Evolutionary conservation across 805 yeast species (phyloP).

Genomic region (Nakazawaea molendinolei): DNA sequence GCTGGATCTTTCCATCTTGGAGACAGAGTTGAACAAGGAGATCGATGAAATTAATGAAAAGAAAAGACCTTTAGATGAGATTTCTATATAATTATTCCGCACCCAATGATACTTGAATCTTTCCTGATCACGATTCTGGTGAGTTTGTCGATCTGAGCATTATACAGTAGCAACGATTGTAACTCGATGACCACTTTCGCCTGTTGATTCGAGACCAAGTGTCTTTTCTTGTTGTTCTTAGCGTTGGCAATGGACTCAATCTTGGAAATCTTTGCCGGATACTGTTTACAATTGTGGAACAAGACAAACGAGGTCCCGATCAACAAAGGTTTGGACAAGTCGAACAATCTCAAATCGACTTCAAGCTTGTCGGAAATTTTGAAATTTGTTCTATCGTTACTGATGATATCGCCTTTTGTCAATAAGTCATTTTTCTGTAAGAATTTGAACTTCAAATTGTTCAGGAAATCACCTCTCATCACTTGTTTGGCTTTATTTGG

Average conservation of each 20-base stretch:
- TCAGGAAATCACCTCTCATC: conserved; percentile 47
- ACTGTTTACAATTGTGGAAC: conserved; percentile 68
- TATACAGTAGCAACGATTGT: conserved; percentile 42
- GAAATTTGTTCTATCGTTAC: conserved; percentile 17
- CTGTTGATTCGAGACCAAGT: conserved; percentile 50
- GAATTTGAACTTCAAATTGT: conserved; percentile 32
- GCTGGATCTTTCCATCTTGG: conserved; percentile 9
- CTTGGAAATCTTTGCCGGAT: conserved; percentile 58
- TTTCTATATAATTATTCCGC: conserved; percentile 3
- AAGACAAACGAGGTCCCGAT: conserved; percentile 75
- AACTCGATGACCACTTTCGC: conserved; percentile 55
- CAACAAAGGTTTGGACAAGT: conserved; percentile 62
- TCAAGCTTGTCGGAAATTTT: conserved; percentile 38
- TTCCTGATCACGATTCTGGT: conserved; percentile 67
- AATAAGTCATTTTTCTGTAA: conserved; percentile 26
- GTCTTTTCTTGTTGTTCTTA: conserved; percentile 34
- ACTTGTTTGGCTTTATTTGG: conserved; percentile 28
- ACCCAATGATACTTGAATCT: conserved; percentile 65
- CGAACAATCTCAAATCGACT: conserved; percentile 61
- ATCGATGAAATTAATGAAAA: background rate
- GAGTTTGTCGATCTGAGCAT: conserved; percentile 39
- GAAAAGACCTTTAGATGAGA: background rate
- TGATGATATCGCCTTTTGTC: conserved; percentile 62
- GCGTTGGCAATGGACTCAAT: conserved; percentile 30
- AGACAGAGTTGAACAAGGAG: conserved; percentile 7